Base-by-base conservation (phyloP, 441 rosid species). In the Euphorbia corollata region DNA sequence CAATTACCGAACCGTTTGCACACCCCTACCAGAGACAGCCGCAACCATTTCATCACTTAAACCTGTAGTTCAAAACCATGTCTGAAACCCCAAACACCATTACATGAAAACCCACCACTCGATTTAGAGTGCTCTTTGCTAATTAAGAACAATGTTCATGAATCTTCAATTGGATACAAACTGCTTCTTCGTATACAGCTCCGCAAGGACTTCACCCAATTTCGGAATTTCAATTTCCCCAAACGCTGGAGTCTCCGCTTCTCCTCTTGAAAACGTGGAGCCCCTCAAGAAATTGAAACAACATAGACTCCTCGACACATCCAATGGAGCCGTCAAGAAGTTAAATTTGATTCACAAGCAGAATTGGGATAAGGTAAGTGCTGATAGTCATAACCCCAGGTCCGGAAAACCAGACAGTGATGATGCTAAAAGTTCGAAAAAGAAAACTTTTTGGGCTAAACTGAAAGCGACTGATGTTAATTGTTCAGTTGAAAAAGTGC, bases 151-250 rank as follows among this genome's bases (percentile, higher is more conserved):
- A 60, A 91, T 89, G 94, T 80, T 80, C 61, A 72, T 73, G 62
- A 89, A 86, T 66, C 73, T 85, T 61, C 86, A 81, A 64, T 66
- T 79, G 24, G 86, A 85, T 65, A 73, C 80, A 61, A 64, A 69
- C 72, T 77, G 81, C 73, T 81, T 86, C 78, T 79, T 63, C 38
- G 8, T 78, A 53, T 72, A 82, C 15, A 76, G 80, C 64, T 81
- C 85, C 16, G 34, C 83, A 0, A 81, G 79, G 62, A 73, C 86
- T 43, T 70, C 84, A 13, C 73, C 79, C 59, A 64, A 51, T 60
- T 30, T 61, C 2, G 84, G 81, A 69, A 71, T 65, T 75, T 71
- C 81, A 43, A 50, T 75, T 61, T 57, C 79, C 71, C 45, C 64
- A n/a, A 74, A 54, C 23, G 20, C 51, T 0, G 69, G 62, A 13